phyloP scores from a whole-genome alignment of 192 early-diverging fungal species.

The Linnemannia schmuckeri region DNA sequence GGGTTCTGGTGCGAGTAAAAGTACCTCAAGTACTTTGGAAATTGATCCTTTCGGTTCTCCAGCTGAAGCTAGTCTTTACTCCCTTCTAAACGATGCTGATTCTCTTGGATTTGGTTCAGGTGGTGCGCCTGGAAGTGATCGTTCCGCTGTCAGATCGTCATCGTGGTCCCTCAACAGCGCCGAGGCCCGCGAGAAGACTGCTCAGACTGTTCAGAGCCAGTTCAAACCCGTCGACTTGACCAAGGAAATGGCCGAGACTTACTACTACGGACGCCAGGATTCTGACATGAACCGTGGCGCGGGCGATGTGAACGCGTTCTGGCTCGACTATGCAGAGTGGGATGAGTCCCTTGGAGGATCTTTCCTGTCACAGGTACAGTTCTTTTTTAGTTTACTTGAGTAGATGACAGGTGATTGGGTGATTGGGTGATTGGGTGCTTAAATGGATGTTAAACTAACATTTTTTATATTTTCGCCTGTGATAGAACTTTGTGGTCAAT shows the following conservation, averaged over 20 bases:
- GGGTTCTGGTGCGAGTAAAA: background rate
- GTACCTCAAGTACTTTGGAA: background rate
- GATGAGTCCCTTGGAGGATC: conserved; percentile 24
- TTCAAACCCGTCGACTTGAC: conserved; percentile 55
- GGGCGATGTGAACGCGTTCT: conserved; percentile 53
- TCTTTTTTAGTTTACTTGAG: background rate
- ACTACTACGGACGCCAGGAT: conserved; percentile 37
- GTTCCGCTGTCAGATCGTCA: background rate
- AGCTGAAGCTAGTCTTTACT: background rate
- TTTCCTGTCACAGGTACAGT: conserved; percentile 60
- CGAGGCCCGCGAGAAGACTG: conserved; percentile 2
- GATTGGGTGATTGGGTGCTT: background rate
- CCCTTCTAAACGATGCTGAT: background rate
- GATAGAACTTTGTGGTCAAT: conserved; percentile 59
- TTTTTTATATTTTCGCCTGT: background rate
- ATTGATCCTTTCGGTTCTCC: background rate
- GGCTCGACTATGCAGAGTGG: conserved; percentile 61
- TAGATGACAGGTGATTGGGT: background rate
- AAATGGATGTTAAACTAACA: background rate
- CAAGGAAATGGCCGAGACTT: conserved; percentile 56
- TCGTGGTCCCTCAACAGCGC: background rate
- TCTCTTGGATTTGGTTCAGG: background rate
- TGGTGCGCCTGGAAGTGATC: background rate
- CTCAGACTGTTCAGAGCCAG: conserved; percentile 13
- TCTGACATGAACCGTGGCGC: background rate